Evolutionary conservation across 129 eudicot genomes (phyloP), one percentile per base, ranked within the genome.

Genomic region (Helianthus tuberosus): DNA sequence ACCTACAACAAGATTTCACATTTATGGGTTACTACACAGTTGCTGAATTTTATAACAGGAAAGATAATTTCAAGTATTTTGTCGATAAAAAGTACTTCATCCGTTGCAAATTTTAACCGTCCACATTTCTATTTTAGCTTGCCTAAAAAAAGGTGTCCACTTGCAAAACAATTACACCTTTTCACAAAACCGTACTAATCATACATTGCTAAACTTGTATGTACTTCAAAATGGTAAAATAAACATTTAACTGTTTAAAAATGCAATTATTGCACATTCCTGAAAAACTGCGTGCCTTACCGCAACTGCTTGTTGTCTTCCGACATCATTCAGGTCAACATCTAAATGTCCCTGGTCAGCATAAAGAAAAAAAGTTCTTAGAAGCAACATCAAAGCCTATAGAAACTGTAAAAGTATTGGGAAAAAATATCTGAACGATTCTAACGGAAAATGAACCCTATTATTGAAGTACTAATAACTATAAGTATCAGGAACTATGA

Each of bases 291-390:
- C 29, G 3, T 6, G 44, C 66, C 44, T 29, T 85, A 93, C 98
- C 47, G 81, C 87, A 76, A 52, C 65, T 25, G 97, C 98, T 78
- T 93, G 98, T 70, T 90, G 83, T 75, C 93, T 86, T 43, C 98
- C 98, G 51, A 79, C 78, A 55, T 90, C 98, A 83, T 93, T 93
- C 41, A 93, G 80, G 54, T 93, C 89, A 70, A 93, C 86, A 68
- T 93, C 98, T 64, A 88, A 64, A 39, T 93, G 98, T 54, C 98
- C 98, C 98, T 93, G 83, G 54, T 32, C 53, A 74, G 64, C 73
- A 78, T 65, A 73, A 48, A 74, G 16, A 54, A 64, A 44, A 39
- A 68, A 77, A 6, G n/a, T 61, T 47, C 50, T 67, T 47, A 62
- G 39, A 76, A 72, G 23, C 63, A 27, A 36, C 36, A 75, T 47